Evolutionary conservation across 306 rosid genomes (phyloP), one percentile per base, ranked within the genome.

Genomic region (Dalbergia oliveri): DNA sequence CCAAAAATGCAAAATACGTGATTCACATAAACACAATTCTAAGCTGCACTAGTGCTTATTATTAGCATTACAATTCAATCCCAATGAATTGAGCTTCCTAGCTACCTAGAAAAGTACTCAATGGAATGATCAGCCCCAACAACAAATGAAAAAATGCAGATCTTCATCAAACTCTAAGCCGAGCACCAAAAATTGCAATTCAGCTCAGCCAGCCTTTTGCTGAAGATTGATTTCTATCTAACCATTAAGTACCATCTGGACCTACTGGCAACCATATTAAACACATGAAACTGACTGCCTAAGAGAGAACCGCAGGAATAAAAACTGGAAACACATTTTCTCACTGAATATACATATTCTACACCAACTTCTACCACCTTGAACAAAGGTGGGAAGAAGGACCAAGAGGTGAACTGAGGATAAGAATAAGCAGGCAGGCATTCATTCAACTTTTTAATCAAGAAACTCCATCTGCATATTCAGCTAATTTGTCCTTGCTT

Each of bases 101-200:
- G 31, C 86, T 81, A 76, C 35, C 86, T 77, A 67, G 59, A 72
- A 51, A 73, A 68, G 89, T 68, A 50, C 69, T 79, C 61, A 8
- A 58, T 56, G 88, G 82, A 77, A 79, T 68, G 47, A 50, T 65
- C 58, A 51, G 66, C 77, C 79, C 76, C 78, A 80, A 56, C 51
- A 86, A 72, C 56, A 85, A 79, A 83, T 81, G 89, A 88, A 75
- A 78, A 85, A 86, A 63, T 75, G 64, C 68, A 56, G 56, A 87
- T 69, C 75, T 80, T 72, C 23, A 75, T 66, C 78, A 69, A 77
- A 83, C 86, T 66, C 78, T 87, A 81, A 85, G 86, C 90, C 85
- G 89, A 87, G 80, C 78, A 72, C 84, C 87, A 86, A 87, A 73
- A 92, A 79, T 84, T 81, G 89, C 89, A 83, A 66, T 84, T 81